Evolutionary conservation across 192 early-diverging fungal species (phyloP).

Genomic region (Gorgonomyces haynaldii): DNA sequence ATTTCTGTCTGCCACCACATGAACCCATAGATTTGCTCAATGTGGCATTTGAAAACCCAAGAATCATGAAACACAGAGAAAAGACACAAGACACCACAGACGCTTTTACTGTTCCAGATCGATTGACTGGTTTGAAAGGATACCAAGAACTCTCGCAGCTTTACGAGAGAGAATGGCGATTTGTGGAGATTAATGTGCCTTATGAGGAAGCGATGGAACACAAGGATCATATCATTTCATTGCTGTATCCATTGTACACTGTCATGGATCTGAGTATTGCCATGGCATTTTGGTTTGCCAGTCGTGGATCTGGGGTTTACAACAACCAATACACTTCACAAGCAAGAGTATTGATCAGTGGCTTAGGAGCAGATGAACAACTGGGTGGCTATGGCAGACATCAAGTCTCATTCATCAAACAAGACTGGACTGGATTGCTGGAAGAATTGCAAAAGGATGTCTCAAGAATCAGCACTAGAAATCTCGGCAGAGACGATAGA

Average conservation of each 20-base stretch:
- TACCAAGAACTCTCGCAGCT: conserved; percentile 41
- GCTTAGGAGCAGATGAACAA: conserved; percentile 91
- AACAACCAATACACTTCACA: conserved; percentile 41
- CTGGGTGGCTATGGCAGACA: conserved; percentile 87
- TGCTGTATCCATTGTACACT: conserved; percentile 72
- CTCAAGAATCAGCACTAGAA: conserved; percentile 70
- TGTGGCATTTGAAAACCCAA: conserved; percentile 91
- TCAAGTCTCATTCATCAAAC: conserved; percentile 52
- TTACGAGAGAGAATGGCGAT: conserved; percentile 71
- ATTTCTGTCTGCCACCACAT: conserved; percentile 50
- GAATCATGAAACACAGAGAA: conserved; percentile 36
- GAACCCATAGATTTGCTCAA: conserved; percentile 88
- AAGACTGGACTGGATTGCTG: conserved; percentile 56
- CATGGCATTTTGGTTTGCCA: conserved; percentile 93
- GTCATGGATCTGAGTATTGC: conserved; percentile 97
- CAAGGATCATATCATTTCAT: conserved; percentile 47
- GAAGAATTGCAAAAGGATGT: conserved; percentile 74
- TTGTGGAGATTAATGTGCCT: conserved; percentile 80
- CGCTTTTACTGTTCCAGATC: conserved; percentile 68
- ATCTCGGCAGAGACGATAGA: conserved; percentile 89
- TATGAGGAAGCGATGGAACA: conserved; percentile 52
- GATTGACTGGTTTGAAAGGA: conserved; percentile 57
- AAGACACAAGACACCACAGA: conserved; percentile 5
- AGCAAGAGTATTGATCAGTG: conserved; percentile 71
- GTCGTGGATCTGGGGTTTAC: conserved; percentile 54